Conservation (phyloP, 208 protist species). For the Strigomonas oncopelti region DNA sequence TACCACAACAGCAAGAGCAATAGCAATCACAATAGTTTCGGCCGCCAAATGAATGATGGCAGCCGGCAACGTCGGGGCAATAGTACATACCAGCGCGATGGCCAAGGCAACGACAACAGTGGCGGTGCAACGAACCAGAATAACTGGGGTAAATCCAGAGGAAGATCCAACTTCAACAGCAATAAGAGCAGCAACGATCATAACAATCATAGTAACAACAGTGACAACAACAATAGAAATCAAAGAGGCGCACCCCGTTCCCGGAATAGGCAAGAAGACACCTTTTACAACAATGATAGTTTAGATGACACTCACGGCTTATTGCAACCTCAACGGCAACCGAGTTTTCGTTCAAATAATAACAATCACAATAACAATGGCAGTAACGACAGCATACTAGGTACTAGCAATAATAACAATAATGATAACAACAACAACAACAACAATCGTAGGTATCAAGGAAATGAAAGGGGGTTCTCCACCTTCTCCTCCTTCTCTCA, state of each 20-base stretch:
- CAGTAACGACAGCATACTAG: neutral
- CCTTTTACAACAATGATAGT: no score
- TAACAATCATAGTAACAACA: neutral
- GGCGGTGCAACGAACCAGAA: neutral
- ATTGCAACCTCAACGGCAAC: no score
- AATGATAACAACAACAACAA: neutral
- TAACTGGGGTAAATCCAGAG: neutral
- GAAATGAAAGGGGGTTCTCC: neutral
- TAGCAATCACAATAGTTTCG: conserved; percentile 10
- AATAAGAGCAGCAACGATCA: neutral
- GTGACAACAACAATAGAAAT: neutral
- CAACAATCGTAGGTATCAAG: neutral
- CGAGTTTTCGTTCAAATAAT: conserved; percentile 4
- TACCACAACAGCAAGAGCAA: conserved; percentile 11
- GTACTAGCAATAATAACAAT: neutral
- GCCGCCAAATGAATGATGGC: neutral
- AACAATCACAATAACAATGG: conserved; percentile 12
- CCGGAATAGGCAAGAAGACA: no score
- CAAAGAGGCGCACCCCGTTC: no score
- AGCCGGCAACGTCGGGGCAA: neutral
- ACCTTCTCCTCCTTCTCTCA: neutral
- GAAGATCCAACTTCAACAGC: neutral
- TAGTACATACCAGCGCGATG: neutral
- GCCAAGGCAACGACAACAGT: conserved; percentile 1
- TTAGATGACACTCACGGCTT: no score